Conservation (phyloP, 2,329 filamentous ascomycete species). For the Pseudodiploospora longispora region DNA sequence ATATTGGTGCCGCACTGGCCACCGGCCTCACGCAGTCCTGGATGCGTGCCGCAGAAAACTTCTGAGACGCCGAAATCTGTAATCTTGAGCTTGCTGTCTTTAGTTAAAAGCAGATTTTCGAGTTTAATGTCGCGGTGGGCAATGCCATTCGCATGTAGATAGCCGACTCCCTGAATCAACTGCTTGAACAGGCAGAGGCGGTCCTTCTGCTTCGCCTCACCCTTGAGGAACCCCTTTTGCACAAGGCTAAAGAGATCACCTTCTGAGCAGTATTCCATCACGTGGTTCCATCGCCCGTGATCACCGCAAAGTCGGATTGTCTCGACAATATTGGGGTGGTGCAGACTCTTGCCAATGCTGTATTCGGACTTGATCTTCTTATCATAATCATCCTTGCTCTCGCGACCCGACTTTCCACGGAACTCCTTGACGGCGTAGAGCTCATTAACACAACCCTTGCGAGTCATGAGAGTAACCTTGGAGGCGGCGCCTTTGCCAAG, state of each 20-base stretch:
- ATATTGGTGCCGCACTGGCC: slow-evolving; percentile 69
- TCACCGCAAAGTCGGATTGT: slow-evolving; percentile 69
- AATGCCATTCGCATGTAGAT: slow-evolving; percentile 76
- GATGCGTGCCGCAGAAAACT: slow-evolving; percentile 75
- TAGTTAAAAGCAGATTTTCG: slow-evolving; percentile 74
- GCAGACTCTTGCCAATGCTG: slow-evolving; percentile 74
- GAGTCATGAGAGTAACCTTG: slow-evolving; percentile 71
- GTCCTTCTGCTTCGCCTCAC: slow-evolving; percentile 57
- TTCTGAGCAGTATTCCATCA: slow-evolving; percentile 85
- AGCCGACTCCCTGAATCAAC: slow-evolving; percentile 70
- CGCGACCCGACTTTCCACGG: slow-evolving; percentile 59
- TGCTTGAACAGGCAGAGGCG: slow-evolving; percentile 86
- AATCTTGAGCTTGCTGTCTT: slow-evolving; percentile 77
- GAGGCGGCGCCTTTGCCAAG: slow-evolving; percentile 78
- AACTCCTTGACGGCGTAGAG: slow-evolving; percentile 86
- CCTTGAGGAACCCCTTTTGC: slow-evolving; percentile 59
- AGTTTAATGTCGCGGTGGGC: slow-evolving; percentile 88
- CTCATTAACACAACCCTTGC: slow-evolving; percentile 56
- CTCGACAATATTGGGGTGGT: slow-evolving; percentile 82
- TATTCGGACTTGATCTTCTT: slow-evolving; percentile 90
- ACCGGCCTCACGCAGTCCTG: slow-evolving; percentile 63
- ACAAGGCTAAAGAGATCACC: slow-evolving; percentile 75
- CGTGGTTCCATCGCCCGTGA: slow-evolving; percentile 73
- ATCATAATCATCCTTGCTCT: slow-evolving; percentile 67
- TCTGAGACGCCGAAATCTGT: slow-evolving; percentile 88